These are phyloP conservation scores for Podila minutissima DNA, from an alignment of 192 early-diverging fungal genomes.

Conservation along the genomic window DNA sequence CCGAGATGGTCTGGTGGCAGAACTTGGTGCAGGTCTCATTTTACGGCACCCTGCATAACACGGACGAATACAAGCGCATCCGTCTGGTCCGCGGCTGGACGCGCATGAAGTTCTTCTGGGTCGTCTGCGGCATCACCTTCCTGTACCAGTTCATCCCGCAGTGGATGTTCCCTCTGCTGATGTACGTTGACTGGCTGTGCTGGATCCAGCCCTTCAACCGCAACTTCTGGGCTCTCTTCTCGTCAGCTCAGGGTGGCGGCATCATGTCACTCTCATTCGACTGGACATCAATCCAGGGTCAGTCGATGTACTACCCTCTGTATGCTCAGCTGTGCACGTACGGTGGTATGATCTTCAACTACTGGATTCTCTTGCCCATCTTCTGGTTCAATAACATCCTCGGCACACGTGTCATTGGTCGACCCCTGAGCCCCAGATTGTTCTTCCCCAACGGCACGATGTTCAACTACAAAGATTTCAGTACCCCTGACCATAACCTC, in stretches of 20 bases:
- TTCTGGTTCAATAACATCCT: slow-evolving; percentile 36
- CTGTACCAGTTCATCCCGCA: slow-evolving; percentile 56
- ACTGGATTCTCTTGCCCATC: slow-evolving; percentile 39
- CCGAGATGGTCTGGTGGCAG: slow-evolving; percentile 83
- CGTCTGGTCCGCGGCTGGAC: slow-evolving; percentile 4
- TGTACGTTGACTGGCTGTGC: slow-evolving; percentile 53
- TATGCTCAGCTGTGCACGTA: not conserved
- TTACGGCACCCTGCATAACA: slow-evolving; percentile 44
- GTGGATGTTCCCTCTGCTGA: slow-evolving; percentile 31
- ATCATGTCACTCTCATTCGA: slow-evolving; percentile 38
- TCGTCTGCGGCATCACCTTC: slow-evolving; percentile 48
- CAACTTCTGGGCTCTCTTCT: slow-evolving; percentile 35
- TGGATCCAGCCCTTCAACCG: slow-evolving; percentile 33
- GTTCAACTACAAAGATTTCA: slow-evolving; percentile 27
- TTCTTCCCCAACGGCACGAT: not conserved
- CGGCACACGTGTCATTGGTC: slow-evolving; percentile 10
- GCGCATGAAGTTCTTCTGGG: slow-evolving; percentile 43
- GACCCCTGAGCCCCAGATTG: not conserved
- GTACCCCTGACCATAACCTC: slow-evolving; percentile 31
- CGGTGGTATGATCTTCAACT: slow-evolving; percentile 17
- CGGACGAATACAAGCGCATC: not conserved
- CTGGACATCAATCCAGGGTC: slow-evolving; percentile 32
- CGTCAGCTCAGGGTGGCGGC: slow-evolving; percentile 22
- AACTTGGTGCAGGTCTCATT: slow-evolving; percentile 62
- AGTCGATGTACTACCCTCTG: slow-evolving; percentile 12